Percentiles rank a stretch among this genome's conserved stretches.
phyloP scores from a whole-genome alignment of 805 yeast genomes.

The Maudiozyma turicensis region DNA sequence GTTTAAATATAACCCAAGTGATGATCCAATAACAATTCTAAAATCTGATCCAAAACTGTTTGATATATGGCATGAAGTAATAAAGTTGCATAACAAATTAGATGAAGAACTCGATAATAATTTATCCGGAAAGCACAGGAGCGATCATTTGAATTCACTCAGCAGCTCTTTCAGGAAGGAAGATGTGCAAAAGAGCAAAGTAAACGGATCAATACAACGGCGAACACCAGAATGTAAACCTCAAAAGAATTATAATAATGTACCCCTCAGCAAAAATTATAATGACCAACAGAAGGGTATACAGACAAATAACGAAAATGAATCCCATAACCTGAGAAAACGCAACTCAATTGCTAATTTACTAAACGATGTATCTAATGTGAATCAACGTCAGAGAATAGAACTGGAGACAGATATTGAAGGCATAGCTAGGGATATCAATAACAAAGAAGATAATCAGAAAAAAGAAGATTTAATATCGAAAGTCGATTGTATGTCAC shows the following conservation, averaged over 20 bases:
- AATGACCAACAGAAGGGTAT: not conserved
- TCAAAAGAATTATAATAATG: no score
- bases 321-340: not conserved
- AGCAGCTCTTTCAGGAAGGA: no score
- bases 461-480: not conserved
- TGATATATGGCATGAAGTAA: not conserved
- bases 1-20: not conserved
- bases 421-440: not conserved
- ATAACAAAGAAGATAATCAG: not conserved
- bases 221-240: no score
- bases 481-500: no score
- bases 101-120: not conserved
- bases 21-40: not conserved
- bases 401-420: no score
- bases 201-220: not conserved
- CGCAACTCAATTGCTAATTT: not conserved
- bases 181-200: no score
- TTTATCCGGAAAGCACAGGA: no score
- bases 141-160: no score
- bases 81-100: not conserved
- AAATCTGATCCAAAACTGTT: not conserved
- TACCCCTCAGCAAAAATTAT: not conserved
- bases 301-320: not conserved
- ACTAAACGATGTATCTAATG: not conserved
- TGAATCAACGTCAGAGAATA: not conserved